Evolutionary conservation across 2,329 filamentous ascomycete species (phyloP).

Genomic region (Calonectria ilicicola): DNA sequence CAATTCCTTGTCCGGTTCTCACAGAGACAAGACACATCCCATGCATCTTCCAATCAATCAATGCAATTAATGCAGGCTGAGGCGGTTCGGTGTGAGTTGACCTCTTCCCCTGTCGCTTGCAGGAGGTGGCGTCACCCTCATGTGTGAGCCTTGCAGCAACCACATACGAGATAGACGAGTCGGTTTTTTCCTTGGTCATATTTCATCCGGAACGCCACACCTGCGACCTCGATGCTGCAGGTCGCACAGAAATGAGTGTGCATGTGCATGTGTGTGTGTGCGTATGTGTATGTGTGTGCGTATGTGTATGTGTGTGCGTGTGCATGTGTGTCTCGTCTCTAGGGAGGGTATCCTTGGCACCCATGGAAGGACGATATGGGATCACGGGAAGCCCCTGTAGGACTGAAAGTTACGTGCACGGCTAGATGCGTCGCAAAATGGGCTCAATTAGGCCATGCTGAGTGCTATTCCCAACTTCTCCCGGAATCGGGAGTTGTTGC

Average conservation of each 20-base stretch:
- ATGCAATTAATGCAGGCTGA: slow-evolving; percentile 15
- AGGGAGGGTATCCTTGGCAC: slow-evolving; percentile 1
- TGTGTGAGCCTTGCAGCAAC: slow-evolving; percentile 4
- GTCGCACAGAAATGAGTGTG: slow-evolving; percentile 14
- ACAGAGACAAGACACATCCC: slow-evolving; percentile 18
- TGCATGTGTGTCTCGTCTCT: slow-evolving; percentile 5
- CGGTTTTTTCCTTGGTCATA: slow-evolving; percentile 19
- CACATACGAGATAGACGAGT: slow-evolving; percentile 22
- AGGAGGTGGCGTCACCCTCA: slow-evolving; percentile 15
- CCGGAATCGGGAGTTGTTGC: slow-evolving; percentile 19
- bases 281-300: background rate
- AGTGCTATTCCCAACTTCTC: slow-evolving; percentile 14
- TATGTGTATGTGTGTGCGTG: background rate
- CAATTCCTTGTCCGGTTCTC: slow-evolving; percentile 8
- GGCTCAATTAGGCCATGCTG: slow-evolving; percentile 42
- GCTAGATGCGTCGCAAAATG: slow-evolving; percentile 44
- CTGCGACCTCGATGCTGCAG: slow-evolving; percentile 21
- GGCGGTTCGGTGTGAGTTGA: slow-evolving; percentile 10
- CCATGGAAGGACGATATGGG: slow-evolving; percentile 35
- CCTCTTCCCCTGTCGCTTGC: slow-evolving; percentile 16
- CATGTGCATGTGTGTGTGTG: background rate
- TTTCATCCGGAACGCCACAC: slow-evolving; percentile 18
- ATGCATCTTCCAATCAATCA: slow-evolving; percentile 9
- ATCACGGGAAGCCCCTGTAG: slow-evolving; percentile 36
- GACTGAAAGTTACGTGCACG: slow-evolving; percentile 36